Evolutionary conservation across 371 early-diverging fungal species (phyloP).

Genomic region (Apophysomyces elegans): DNA sequence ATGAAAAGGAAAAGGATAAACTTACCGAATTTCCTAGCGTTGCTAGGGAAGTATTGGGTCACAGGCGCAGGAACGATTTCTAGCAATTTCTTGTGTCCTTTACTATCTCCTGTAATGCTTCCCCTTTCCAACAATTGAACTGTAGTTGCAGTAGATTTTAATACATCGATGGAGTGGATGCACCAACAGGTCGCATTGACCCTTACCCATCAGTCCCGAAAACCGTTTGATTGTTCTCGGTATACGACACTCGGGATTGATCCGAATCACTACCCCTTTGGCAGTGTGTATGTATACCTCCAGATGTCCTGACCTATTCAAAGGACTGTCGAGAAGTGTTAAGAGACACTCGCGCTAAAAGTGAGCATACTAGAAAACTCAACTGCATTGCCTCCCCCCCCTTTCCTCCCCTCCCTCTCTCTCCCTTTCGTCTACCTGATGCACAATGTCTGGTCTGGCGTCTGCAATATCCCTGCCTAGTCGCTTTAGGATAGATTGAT

Average conservation of each 20-base stretch:
- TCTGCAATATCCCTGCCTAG: constrained; percentile 83
- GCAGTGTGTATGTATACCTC: constrained; percentile 94
- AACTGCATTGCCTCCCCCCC: too few relatives aligned
- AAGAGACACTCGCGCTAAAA: constrained; percentile 79
- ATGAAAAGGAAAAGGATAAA: not conserved
- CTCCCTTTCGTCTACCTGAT: constrained; percentile 69
- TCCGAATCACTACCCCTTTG: constrained; percentile 93
- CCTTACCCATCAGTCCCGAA: constrained; percentile 89
- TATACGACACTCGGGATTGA: constrained; percentile 96
- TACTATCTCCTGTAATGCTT: constrained; percentile 70
- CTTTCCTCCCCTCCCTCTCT: too few relatives aligned
- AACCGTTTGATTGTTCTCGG: constrained; percentile 98
- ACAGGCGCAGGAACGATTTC: constrained; percentile 96
- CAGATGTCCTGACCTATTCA: constrained; percentile 95
- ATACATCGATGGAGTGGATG: too few relatives aligned
- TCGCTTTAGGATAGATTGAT: constrained; percentile 86
- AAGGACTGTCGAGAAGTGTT: constrained; percentile 96
- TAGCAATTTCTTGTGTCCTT: constrained; percentile 85
- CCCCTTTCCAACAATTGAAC: constrained; percentile 97
- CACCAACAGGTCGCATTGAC: too few relatives aligned
- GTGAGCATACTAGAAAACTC: not conserved
- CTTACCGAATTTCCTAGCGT: constrained; percentile 80
- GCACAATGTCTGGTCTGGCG: constrained; percentile 96
- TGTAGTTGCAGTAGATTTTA: constrained; percentile 22
- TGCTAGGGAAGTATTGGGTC: constrained; percentile 86